These are phyloP conservation scores for Ogataea corticis DNA, from an alignment of 805 yeast species.

Conservation along the genomic window DNA sequence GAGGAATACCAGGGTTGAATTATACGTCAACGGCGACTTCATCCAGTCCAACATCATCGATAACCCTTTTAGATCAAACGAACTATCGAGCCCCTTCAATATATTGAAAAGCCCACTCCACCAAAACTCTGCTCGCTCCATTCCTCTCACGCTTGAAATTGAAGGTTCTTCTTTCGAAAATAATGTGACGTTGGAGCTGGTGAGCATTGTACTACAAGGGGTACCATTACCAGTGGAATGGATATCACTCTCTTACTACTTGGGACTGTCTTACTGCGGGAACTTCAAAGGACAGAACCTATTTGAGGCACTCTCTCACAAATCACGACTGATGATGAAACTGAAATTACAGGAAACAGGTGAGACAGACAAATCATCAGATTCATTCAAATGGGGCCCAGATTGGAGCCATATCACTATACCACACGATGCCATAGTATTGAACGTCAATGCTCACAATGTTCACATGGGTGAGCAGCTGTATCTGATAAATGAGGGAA, in stretches of 20 bases:
- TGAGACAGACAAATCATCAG: conserved; percentile 4
- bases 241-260: conserved; percentile 46
- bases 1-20: conserved; percentile 38
- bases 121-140: background rate
- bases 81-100: conserved; percentile 3
- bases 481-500: background rate
- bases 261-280: conserved; percentile 54
- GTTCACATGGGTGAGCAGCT: background rate
- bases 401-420: conserved; percentile 2
- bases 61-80: conserved; percentile 12
- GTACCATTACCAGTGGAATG: conserved; percentile 46
- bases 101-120: background rate
- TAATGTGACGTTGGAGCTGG: conserved; percentile 26
- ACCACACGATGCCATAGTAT: conserved; percentile 10
- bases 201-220: conserved; percentile 42
- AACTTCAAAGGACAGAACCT: conserved; percentile 41
- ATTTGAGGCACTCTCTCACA: conserved; percentile 41
- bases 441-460: conserved; percentile 26
- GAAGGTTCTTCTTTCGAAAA: conserved; percentile 28
- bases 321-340: conserved; percentile 28
- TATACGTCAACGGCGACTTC: conserved; percentile 52
- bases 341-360: conserved; percentile 21
- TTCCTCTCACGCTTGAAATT: conserved; percentile 8
- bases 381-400: background rate
- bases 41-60: conserved; percentile 29